Conservation (phyloP, 768 basidiomycete species). For the Suillus fuscotomentosus region DNA sequence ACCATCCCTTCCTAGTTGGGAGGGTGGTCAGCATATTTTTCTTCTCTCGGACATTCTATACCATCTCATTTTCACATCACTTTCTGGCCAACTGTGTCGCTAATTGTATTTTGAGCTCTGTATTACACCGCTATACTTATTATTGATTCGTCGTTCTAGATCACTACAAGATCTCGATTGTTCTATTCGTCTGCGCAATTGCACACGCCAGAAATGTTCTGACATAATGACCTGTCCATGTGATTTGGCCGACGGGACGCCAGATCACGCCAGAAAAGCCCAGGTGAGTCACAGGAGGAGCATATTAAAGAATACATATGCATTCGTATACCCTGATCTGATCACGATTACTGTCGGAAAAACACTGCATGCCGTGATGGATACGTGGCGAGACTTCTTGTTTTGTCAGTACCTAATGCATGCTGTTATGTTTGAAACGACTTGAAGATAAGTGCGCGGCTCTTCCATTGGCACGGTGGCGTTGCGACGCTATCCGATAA, state of each 20-base stretch:
- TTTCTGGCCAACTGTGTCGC: background rate
- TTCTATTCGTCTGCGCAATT: background rate
- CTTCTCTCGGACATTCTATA: conserved; percentile 2
- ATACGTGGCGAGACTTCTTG: conserved; percentile 2
- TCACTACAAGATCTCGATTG: background rate
- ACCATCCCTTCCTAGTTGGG: conserved; percentile 5
- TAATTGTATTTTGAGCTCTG: conserved; percentile 4
- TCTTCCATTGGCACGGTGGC: background rate
- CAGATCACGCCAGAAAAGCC: background rate
- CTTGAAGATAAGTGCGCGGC: background rate
- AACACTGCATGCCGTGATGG: background rate
- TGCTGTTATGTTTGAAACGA: background rate
- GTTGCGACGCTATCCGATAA: background rate
- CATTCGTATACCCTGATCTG: background rate
- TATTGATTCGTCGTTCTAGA: background rate
- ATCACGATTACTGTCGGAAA: background rate
- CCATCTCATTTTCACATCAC: conserved; percentile 1
- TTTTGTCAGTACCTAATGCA: background rate
- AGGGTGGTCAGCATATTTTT: conserved; percentile 1
- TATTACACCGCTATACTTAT: conserved; percentile 2
- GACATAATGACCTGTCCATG: background rate
- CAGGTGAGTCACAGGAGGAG: background rate
- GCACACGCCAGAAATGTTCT: background rate
- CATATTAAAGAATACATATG: background rate
- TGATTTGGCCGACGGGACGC: background rate